phyloP scores from a whole-genome alignment of 108 stramenopile genomes.

The Skeletonema costatum region DNA sequence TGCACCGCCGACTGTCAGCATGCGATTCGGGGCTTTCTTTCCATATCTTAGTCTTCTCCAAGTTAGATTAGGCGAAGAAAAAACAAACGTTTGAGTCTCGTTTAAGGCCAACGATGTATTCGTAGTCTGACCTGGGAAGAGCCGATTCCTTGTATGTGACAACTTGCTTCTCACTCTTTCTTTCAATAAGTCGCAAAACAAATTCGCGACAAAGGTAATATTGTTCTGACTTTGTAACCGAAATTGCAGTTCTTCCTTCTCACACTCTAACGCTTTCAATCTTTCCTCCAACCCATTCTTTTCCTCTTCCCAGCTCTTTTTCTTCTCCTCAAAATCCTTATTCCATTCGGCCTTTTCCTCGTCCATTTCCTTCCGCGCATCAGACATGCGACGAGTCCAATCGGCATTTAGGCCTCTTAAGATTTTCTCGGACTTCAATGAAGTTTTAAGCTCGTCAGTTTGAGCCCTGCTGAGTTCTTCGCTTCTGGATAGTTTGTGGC shows the following conservation, averaged over 20 bases:
- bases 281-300: not conserved
- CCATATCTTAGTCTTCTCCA: not conserved
- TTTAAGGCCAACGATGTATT: not conserved
- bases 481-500: conserved; percentile 21
- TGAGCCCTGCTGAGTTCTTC: conserved; percentile 21
- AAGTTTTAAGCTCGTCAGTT: conserved; percentile 10
- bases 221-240: conserved; percentile 5
- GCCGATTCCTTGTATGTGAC: not conserved
- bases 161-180: not conserved
- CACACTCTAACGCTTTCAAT: not conserved
- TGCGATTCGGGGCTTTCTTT: conserved; percentile 4
- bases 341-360: conserved; percentile 28
- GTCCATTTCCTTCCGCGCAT: conserved; percentile 30
- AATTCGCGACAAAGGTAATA: conserved; percentile 14
- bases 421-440: conserved; percentile 17
- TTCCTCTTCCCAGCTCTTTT: conserved; percentile 12
- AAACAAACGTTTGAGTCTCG: not conserved
- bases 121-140: conserved; percentile 11
- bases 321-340: not conserved
- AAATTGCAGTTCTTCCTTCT: conserved; percentile 3
- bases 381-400: conserved; percentile 24
- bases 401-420: conserved; percentile 27
- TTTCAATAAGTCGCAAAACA: conserved; percentile 16
- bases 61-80: not conserved
- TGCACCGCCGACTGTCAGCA: conserved; percentile 30